Percentiles rank a stretch among this genome's conserved stretches.
Evolutionary conservation across 371 early-diverging fungal genomes (phyloP).

Genomic region (Saksenaea oblongispora): DNA sequence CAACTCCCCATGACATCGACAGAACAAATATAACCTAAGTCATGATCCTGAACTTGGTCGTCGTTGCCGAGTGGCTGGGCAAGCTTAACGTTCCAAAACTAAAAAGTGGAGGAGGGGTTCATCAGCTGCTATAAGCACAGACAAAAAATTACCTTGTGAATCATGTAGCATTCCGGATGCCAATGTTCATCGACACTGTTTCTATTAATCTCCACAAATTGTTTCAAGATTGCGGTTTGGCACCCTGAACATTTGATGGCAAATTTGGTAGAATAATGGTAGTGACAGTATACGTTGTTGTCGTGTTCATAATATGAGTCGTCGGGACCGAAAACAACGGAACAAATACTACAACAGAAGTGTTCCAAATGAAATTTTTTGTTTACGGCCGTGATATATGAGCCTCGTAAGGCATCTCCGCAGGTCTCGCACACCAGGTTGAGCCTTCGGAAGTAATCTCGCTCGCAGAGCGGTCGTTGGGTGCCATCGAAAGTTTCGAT

Average conservation of each 20-base stretch:
- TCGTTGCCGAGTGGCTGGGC: constrained; percentile 28
- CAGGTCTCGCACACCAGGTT: constrained; percentile 90
- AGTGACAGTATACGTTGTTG: constrained; percentile 89
- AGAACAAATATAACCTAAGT: constrained; percentile 4
- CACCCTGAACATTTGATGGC: constrained; percentile 93
- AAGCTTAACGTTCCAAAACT: constrained; percentile 85
- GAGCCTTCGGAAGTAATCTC: constrained; percentile 84
- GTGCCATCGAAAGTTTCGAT: constrained; percentile 60
- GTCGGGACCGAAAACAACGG: constrained; percentile 91
- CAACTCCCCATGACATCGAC: neutral
- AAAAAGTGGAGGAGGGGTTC: constrained; percentile 10
- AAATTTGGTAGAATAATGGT: constrained; percentile 88
- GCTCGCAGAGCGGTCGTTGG: constrained; percentile 76
- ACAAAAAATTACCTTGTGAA: constrained; percentile 69
- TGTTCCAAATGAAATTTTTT: constrained; percentile 96
- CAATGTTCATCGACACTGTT: constrained; percentile 86
- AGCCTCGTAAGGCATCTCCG: constrained; percentile 85
- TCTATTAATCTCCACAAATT: constrained; percentile 90
- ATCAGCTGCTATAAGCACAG: neutral
- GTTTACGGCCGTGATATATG: constrained; percentile 91
- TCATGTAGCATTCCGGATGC: constrained; percentile 99
- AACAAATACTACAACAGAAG: constrained; percentile 94
- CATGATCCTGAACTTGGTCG: constrained; percentile 20
- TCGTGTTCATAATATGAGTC: constrained; percentile 96
- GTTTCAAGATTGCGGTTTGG: constrained; percentile 89